Evolutionary conservation across 495 filamentous ascomycete species (phyloP).

Genomic region (Margaritispora aquatica): DNA sequence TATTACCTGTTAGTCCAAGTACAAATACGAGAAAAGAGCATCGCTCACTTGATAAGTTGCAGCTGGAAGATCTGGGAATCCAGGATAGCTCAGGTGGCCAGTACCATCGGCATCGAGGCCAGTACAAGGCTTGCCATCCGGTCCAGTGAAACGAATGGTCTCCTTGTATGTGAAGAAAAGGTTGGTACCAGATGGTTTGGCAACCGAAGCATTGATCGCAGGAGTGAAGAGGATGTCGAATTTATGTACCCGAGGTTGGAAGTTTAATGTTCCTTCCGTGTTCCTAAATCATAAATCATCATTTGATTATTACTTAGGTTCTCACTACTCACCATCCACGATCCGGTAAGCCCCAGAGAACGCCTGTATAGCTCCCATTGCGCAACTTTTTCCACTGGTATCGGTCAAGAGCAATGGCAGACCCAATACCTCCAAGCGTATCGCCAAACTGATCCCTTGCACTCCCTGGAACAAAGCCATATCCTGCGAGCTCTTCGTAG

Average conservation of each 20-base stretch:
- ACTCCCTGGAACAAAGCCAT: slow-evolving; percentile 54
- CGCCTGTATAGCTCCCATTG: slow-evolving; percentile 53
- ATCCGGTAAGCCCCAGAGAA: slow-evolving; percentile 62
- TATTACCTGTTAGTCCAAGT: not conserved
- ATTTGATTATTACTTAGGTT: not conserved
- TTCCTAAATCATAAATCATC: slow-evolving; percentile 37
- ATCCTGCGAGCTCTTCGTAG: slow-evolving; percentile 67
- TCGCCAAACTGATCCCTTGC: slow-evolving; percentile 66
- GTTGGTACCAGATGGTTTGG: slow-evolving; percentile 56
- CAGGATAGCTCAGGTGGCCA: slow-evolving; percentile 44
- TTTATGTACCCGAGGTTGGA: slow-evolving; percentile 67
- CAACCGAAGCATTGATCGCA: slow-evolving; percentile 41
- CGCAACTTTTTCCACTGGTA: slow-evolving; percentile 53
- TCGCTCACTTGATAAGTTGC: slow-evolving; percentile 49
- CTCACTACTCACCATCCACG: slow-evolving; percentile 53
- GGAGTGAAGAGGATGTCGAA: slow-evolving; percentile 55
- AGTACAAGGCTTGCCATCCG: slow-evolving; percentile 61
- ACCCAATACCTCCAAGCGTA: slow-evolving; percentile 65
- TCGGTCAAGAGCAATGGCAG: slow-evolving; percentile 57
- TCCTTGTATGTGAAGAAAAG: slow-evolving; percentile 58
- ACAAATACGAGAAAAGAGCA: not conserved
- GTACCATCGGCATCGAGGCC: slow-evolving; percentile 62
- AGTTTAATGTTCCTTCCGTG: slow-evolving; percentile 71
- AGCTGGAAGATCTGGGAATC: slow-evolving; percentile 59
- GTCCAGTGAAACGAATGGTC: slow-evolving; percentile 61